These are phyloP conservation scores for Rubus parviflorus DNA, from an alignment of 306 rosid genomes.

Conservation along the genomic window DNA sequence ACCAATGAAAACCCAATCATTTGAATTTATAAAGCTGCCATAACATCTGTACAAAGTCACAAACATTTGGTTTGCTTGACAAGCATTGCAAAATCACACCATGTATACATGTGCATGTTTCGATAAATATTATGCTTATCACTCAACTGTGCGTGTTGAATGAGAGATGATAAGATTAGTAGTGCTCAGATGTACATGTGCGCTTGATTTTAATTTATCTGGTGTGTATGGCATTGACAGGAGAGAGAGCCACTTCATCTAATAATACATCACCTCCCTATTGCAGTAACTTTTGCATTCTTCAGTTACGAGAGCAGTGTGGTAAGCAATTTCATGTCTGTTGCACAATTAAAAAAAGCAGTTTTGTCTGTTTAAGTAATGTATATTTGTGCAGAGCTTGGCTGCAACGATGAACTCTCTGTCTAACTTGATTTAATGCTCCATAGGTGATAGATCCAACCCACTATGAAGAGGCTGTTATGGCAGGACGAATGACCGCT, in stretches of 20 bases:
- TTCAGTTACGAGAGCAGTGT: constrained; percentile 60
- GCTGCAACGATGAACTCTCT: constrained; percentile 1
- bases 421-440: constrained; percentile 20
- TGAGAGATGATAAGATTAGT: not conserved
- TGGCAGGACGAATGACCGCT: constrained; percentile 91
- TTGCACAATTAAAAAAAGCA: not conserved
- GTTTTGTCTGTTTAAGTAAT: not conserved
- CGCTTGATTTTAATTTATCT: constrained; percentile 9
- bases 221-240: constrained; percentile 42
- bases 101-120: too few relatives aligned
- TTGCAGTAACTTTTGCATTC: constrained; percentile 90
- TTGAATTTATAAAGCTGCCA: too few relatives aligned
- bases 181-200: not conserved
- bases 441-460: constrained; percentile 87
- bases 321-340: constrained; percentile 40
- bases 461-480: constrained; percentile 78
- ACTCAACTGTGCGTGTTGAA: too few relatives aligned
- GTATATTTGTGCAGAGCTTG: constrained; percentile 10
- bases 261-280: constrained; percentile 87
- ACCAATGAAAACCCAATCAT: too few relatives aligned
- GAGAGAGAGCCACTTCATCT: constrained; percentile 86
- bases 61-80: too few relatives aligned
- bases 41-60: too few relatives aligned
- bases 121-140: too few relatives aligned
- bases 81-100: too few relatives aligned